Conservation (phyloP, 2,329 filamentous ascomycete species). For the Xylaria sp. region DNA sequence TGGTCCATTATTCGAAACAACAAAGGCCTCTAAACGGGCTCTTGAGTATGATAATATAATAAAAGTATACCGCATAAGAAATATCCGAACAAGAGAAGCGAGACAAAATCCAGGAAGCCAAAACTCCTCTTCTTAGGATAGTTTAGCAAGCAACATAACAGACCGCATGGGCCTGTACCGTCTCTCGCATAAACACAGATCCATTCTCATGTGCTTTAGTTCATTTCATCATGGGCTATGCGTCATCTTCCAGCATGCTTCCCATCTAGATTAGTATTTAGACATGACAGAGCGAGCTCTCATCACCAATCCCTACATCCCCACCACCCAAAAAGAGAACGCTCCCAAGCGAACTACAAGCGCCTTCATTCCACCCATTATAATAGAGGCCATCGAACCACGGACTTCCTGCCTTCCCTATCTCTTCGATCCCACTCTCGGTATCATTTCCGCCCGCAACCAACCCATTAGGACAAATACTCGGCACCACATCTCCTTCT, state of each 20-base stretch:
- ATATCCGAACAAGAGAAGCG: neutral
- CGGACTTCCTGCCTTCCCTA: neutral
- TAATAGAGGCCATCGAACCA: slow-evolving; percentile 44
- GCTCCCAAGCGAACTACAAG: slow-evolving; percentile 41
- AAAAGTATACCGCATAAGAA: too few species aligned
- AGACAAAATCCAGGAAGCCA: neutral
- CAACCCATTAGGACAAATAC: slow-evolving; percentile 40
- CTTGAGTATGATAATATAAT: too few species aligned
- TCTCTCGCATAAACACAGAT: neutral
- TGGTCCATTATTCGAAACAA: too few species aligned
- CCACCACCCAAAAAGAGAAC: slow-evolving; percentile 36
- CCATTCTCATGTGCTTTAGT: neutral
- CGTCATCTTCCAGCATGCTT: neutral
- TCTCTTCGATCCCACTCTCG: too few species aligned
- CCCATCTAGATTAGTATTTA: neutral
- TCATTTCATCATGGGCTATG: neutral
- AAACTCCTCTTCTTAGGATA: neutral
- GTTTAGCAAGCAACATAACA: neutral
- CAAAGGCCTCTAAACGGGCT: too few species aligned
- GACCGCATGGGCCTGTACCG: neutral
- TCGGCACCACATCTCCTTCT: slow-evolving; percentile 11
- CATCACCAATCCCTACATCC: slow-evolving; percentile 42
- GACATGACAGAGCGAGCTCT: slow-evolving; percentile 20
- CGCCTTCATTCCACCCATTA: slow-evolving; percentile 48
- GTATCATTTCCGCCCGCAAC: slow-evolving; percentile 20